Evolutionary conservation across 805 yeast species (phyloP).

Genomic region (Spathaspora arborariae): DNA sequence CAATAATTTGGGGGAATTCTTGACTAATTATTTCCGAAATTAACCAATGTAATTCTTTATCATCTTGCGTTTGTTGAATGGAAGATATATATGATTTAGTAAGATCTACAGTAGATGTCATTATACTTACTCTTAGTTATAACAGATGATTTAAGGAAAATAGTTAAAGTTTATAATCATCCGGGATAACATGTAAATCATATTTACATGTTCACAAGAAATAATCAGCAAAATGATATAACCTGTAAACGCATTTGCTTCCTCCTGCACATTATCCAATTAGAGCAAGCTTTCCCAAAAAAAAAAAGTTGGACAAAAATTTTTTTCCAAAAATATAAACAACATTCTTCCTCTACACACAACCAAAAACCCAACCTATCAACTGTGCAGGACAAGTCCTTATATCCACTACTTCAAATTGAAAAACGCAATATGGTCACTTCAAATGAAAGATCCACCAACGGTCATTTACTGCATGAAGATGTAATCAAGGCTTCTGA

Average conservation of each 20-base stretch:
- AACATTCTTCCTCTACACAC: neutral
- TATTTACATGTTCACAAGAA: neutral
- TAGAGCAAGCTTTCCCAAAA: no score
- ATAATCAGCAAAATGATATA: neutral
- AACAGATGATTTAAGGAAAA: no score
- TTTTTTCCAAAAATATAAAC: neutral
- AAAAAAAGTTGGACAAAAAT: no score
- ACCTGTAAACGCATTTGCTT: no score
- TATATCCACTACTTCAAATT: neutral
- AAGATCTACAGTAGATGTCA: no score
- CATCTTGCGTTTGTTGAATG: conserved; percentile 7
- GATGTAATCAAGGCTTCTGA: conserved; percentile 6
- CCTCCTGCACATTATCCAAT: no score
- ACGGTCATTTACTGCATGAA: conserved; percentile 10
- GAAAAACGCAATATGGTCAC: conserved; percentile 10
- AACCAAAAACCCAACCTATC: neutral
- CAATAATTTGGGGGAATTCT: conserved; percentile 31
- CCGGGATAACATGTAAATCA: no score
- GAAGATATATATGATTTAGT: no score
- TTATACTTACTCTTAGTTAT: no score
- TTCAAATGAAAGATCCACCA: conserved; percentile 25
- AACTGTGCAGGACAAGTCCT: conserved; percentile 2
- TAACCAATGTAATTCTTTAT: conserved; percentile 33
- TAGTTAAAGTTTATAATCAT: no score
- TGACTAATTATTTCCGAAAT: conserved; percentile 18